Conservation (phyloP, 495 filamentous ascomycete genomes). For the Durotheca rogersii region DNA sequence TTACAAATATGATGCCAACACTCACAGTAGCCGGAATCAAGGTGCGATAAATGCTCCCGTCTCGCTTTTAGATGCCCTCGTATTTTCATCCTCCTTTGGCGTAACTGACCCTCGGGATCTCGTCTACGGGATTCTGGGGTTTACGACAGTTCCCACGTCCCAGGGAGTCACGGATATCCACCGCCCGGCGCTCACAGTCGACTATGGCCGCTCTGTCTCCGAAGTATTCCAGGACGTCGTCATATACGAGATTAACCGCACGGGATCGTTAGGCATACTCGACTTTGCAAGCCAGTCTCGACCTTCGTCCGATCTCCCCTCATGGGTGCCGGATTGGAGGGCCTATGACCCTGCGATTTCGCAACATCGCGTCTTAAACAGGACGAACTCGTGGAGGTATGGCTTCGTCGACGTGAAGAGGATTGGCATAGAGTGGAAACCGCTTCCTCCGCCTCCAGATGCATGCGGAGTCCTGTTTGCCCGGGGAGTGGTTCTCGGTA, state of each 20-base stretch:
- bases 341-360: background rate
- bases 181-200: slow-evolving; percentile 2
- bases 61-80: slow-evolving; percentile 11
- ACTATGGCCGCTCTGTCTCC: slow-evolving; percentile 10
- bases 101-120: slow-evolving; percentile 17
- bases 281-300: slow-evolving; percentile 5
- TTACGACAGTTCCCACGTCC: slow-evolving; percentile 13
- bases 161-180: background rate
- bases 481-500: slow-evolving; percentile 9
- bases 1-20: slow-evolving; percentile 4
- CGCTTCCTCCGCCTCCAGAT: background rate
- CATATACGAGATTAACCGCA: slow-evolving; percentile 8
- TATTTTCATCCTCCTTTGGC: slow-evolving; percentile 14
- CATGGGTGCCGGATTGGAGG: slow-evolving; percentile 18
- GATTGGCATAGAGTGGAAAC: slow-evolving; percentile 9
- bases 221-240: slow-evolving; percentile 18
- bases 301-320: slow-evolving; percentile 6
- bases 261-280: slow-evolving; percentile 11
- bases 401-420: slow-evolving; percentile 10
- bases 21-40: background rate
- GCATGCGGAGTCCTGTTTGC: slow-evolving; percentile 1
- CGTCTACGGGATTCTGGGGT: slow-evolving; percentile 16
- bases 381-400: slow-evolving; percentile 17
- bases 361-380: slow-evolving; percentile 13
- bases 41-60: background rate